Conservation (phyloP, 1,284 basidiomycete genomes). For the Ustanciosporium gigantosporum region DNA sequence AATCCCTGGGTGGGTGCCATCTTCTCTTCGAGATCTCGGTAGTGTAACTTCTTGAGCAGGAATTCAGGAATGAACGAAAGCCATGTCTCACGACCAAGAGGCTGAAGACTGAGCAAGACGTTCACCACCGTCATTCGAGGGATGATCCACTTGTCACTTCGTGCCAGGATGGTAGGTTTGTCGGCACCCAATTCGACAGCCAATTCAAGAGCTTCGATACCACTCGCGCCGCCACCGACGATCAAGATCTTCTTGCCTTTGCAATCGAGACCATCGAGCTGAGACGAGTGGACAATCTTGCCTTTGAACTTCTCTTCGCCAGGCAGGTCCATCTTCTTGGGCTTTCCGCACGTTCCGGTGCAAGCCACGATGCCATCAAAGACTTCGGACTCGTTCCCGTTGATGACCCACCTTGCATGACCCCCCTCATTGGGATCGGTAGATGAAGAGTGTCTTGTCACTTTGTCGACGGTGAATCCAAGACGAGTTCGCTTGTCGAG, state of each 20-base stretch:
- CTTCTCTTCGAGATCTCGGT: slow-evolving; percentile 65
- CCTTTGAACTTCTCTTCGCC: slow-evolving; percentile 65
- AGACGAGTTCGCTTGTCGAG: slow-evolving; percentile 67
- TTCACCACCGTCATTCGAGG: slow-evolving; percentile 66
- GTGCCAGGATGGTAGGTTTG: slow-evolving; percentile 65
- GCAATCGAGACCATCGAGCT: slow-evolving; percentile 64
- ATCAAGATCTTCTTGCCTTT: slow-evolving; percentile 64
- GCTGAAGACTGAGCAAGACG: slow-evolving; percentile 67
- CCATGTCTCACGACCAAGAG: slow-evolving; percentile 65
- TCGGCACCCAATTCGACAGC: slow-evolving; percentile 63
- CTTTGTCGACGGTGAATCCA: slow-evolving; percentile 60
- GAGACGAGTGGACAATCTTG: slow-evolving; percentile 67
- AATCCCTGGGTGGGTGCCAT: slow-evolving; percentile 56
- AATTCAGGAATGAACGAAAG: slow-evolving; percentile 64
- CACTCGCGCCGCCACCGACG: slow-evolving; percentile 69
- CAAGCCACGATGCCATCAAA: slow-evolving; percentile 68
- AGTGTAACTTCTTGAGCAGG: slow-evolving; percentile 66
- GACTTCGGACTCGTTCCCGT: slow-evolving; percentile 62
- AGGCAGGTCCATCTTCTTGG: slow-evolving; percentile 65
- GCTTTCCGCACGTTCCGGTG: slow-evolving; percentile 69
- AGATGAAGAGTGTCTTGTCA: slow-evolving; percentile 54
- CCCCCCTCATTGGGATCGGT: slow-evolving; percentile 60
- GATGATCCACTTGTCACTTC: slow-evolving; percentile 57
- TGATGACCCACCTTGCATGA: slow-evolving; percentile 66
- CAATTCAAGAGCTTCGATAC: slow-evolving; percentile 69